Conservation (phyloP, 2,329 filamentous ascomycete genomes). For the Falciphora oryzae region DNA sequence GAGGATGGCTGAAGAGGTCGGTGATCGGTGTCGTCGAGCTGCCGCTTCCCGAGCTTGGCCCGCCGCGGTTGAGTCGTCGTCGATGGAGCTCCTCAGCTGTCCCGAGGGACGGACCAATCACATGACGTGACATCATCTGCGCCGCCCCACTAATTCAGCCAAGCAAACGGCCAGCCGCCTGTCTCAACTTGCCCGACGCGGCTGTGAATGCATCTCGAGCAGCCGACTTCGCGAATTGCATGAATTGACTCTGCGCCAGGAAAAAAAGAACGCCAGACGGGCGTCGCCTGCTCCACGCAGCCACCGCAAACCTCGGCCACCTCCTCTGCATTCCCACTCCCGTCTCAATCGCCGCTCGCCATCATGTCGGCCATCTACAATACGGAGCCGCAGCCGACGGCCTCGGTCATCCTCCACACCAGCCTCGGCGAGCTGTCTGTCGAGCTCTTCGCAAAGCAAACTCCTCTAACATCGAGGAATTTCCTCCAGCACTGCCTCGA, state of each 20-base stretch:
- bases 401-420: conserved; percentile 85
- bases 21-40: conserved; percentile 2
- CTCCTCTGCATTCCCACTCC: background rate
- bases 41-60: conserved; percentile 6
- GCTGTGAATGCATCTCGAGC: background rate
- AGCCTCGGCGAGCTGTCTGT: conserved; percentile 83
- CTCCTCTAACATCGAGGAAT: conserved; percentile 85
- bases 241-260: background rate
- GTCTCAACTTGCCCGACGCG: background rate
- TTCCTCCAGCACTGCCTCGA: conserved; percentile 94
- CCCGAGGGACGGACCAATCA: conserved; percentile 7
- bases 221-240: background rate
- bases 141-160: conserved; percentile 5
- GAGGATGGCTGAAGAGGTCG: conserved; percentile 5
- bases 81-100: conserved; percentile 10
- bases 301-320: background rate
- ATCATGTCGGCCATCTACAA: conserved; percentile 87
- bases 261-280: background rate
- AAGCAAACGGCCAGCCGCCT: background rate
- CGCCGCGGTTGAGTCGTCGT: background rate
- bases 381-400: conserved; percentile 89
- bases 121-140: conserved; percentile 8
- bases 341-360: background rate
- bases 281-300: background rate
- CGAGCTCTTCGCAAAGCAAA: conserved; percentile 93